Evolutionary conservation across 169 alveolate genomes (phyloP), one percentile per base, ranked within the genome.

Genomic region (Plasmodium knowlesi): DNA sequence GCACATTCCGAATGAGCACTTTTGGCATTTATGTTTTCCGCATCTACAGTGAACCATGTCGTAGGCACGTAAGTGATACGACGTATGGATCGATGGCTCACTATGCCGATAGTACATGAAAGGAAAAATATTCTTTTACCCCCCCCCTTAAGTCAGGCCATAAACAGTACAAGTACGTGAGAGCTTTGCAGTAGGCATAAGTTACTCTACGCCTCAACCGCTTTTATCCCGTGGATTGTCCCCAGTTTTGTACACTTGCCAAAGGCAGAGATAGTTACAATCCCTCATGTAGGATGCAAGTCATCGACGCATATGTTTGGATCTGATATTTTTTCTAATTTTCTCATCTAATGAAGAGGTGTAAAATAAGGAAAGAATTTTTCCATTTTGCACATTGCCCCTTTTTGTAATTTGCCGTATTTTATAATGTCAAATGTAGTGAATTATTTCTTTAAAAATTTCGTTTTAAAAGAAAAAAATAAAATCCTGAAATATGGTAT

Each of bases 381-480:
- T 10, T 39, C 39, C 34, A n/a, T 43, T 30, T 12, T 88, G 79
- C 79, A 37, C 70, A 82, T 82, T 28, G 67, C 25, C 71, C 25
- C 34, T 10, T 43, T n/a, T 12, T 88, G 79, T 74, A 57, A 30
- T 22, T 82, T 28, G 67, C 25, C 70, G 25, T 34, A n/a, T 30
- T 30, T 14, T 89, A 86, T 86, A 22, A 86, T 86, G 93, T 39
- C 79, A 86, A 74, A 61, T 74, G 85, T 86, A 50, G 30, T 37
- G 67, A 86, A 91, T 57, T 78, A 82, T 34, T 82, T 80, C 5
- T 91, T 91, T 71, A 82, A 91, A 91, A 91, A 82, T 80, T 81
- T 80, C 28, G 92, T 82, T 70, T 71, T 82, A 82, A 91, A 91
- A 82, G 94, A 89, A n/a, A 89, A 89, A 28, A 91, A 37, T 1